Base-by-base conservation (phyloP, 352 stramenopile genomes). In the Globisporangium sylvaticum region DNA sequence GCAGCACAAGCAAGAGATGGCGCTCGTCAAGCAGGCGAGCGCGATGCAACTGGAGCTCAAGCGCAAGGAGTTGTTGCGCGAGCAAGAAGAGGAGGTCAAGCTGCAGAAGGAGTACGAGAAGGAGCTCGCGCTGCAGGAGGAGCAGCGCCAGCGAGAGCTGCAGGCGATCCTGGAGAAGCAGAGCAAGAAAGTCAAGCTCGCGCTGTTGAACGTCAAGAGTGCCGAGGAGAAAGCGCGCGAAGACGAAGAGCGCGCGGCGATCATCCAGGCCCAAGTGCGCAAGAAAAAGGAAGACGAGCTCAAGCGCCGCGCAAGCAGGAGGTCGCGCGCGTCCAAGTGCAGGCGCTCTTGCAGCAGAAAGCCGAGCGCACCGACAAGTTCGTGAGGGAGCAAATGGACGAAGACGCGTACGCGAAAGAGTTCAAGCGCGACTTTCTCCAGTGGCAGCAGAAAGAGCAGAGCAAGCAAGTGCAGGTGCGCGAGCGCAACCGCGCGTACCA, bases 121-220 rank as follows among this genome's bases (percentile, higher is more conserved):
- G 44, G 86, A 86, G 61, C 74, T 90, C 12, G 72, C 75, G 44
- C 54, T 67, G 53, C 82, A 88, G 37, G 82, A 90, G 34, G 66
- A 70, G 10, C 76, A 72, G 24, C 78, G 79, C 0, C 76, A 77
- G 24, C 69, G 72, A 20, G 79, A 87, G 62, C 73, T 90, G 3
- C 67, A 79, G 3, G 72, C 75, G 15, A 78, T 89, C 32, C 52
- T 84, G 9, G 67, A 68, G 24, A 87, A 87, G 59, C 82, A 89
- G 61, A 83, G 62, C 42, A 74, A 75, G 31, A 87, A 79, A 56
- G 78, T 88, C 42, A 81, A 85, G 62, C 65, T 89, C 56, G 80
- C 80, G 0, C 69, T 88, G 37, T 66, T 87, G 0, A 88, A 88
- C 46, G 80, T 88, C 24, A 87, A 87, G 68, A 88, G 66, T 58